phyloP scores from a whole-genome alignment of 1,284 basidiomycete genomes.

The Cryptococcus hybrid region DNA sequence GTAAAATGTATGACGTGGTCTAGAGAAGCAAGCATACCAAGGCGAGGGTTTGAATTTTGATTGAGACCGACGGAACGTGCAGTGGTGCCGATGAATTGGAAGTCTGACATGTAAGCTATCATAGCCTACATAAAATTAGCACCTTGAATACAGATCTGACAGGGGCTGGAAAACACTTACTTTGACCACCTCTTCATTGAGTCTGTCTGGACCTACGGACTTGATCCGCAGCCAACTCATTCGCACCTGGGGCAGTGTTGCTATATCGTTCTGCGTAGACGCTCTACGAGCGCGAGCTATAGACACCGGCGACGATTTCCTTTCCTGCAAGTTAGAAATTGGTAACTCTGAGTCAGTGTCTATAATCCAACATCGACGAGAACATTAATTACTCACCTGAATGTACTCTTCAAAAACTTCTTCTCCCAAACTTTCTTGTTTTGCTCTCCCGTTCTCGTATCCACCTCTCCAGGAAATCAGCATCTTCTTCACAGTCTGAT shows the following conservation, averaged over 20 bases:
- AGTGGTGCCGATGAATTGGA: conserved; percentile 70
- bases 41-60: conserved; percentile 40
- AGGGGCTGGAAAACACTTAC: conserved; percentile 49
- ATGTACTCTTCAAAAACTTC: conserved; percentile 51
- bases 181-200: conserved; percentile 74
- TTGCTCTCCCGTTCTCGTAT: conserved; percentile 15
- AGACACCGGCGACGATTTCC: conserved; percentile 65
- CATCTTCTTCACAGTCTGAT: conserved; percentile 62
- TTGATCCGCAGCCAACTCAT: conserved; percentile 76
- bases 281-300: conserved; percentile 51
- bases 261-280: not conserved
- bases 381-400: conserved; percentile 46
- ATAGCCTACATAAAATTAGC: conserved; percentile 62
- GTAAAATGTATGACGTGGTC: conserved; percentile 85
- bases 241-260: conserved; percentile 45
- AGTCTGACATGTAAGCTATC: conserved; percentile 79
- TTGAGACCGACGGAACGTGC: conserved; percentile 66
- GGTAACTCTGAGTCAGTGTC: not conserved
- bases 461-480: conserved; percentile 53
- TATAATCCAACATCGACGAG: not conserved
- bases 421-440: conserved; percentile 16
- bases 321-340: conserved; percentile 56
- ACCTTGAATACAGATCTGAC: not conserved
- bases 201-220: conserved; percentile 58
- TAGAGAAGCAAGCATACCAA: conserved; percentile 75